Evolutionary conservation across 75 land plant genomes (phyloP), one percentile per base, ranked within the genome.

Genomic region (Cupressus sempervirens): DNA sequence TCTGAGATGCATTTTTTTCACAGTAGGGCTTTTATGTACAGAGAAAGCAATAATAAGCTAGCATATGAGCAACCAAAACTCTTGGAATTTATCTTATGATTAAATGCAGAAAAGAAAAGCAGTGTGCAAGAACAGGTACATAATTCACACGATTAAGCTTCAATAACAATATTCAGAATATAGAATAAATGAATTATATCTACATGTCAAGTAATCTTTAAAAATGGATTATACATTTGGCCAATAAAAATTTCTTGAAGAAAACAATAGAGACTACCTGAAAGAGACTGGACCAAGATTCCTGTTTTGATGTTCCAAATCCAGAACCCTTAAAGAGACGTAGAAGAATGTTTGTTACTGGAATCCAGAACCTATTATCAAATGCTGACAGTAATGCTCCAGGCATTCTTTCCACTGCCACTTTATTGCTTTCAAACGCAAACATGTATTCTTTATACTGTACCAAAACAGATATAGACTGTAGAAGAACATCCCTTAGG

Each of bases 291-390:
- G 96, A 91, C 85, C 93, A 94, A 45, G 98, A 92, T 84, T 96
- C 92, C 83, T 92, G 92, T 87, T 92, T 96, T 50, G 95, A 92
- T 41, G 92, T 88, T 83, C 97, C 96, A 94, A 96, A 97, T 65
- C 99, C 98, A 79, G 93, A 90, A 35, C 96, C 98, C 87, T 94
- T 97, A 77, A 95, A 97, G n/a, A 97, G 87, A 5, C 99, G 87
- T 84, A 94, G 84, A 82, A 97, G 89, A 70, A 97, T 96, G 83
- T 96, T 97, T 54, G 98, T 93, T 0, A 97, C 99, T 10, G 94
- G 93, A 85, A 97, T 97, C 99, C 99, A 97, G 35, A 95, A 94
- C 85, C 99, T 88, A 80, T 97, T 93, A 85, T 97, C 99, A 89
- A 97, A 97, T 45, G 98, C 92, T 34, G 92, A 85, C 18, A 97